Evolutionary conservation across 129 eudicot species (phyloP).

Genomic region (Helianthus tuberosus): DNA sequence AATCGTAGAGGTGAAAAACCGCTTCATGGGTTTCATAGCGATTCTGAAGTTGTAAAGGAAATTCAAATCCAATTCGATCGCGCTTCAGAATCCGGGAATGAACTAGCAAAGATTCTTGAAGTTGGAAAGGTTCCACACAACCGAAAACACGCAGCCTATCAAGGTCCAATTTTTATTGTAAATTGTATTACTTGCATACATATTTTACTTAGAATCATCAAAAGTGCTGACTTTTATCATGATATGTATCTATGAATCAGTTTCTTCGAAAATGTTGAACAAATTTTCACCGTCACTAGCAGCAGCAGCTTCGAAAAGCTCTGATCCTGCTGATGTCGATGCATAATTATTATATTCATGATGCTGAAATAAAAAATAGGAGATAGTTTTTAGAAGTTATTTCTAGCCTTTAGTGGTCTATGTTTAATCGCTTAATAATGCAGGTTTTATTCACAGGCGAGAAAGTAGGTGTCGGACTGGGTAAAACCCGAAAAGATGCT

Average conservation of each 20-base stretch:
- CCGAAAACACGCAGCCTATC: too few relatives aligned
- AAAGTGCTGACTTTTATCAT: too few relatives aligned
- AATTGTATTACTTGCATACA: too few relatives aligned
- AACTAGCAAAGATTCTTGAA: too few relatives aligned
- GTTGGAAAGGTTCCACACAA: too few relatives aligned
- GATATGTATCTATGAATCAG: conserved; percentile 47
- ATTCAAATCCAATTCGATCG: conserved; percentile 85
- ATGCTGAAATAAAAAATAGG: conserved; percentile 2
- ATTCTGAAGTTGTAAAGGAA: conserved; percentile 79
- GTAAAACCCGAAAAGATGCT: conserved; percentile 87
- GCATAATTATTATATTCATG: too few relatives aligned
- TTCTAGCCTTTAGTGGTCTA: background rate
- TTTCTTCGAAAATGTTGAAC: conserved; percentile 80
- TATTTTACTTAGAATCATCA: too few relatives aligned
- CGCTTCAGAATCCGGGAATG: too few relatives aligned
- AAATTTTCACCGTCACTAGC: conserved; percentile 61
- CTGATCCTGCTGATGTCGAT: conserved; percentile 31
- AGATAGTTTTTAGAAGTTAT: background rate
- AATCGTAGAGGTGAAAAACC: conserved; percentile 40
- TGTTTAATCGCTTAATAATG: conserved; percentile 24
- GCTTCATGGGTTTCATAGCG: conserved; percentile 52
- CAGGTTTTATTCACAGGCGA: conserved; percentile 84
- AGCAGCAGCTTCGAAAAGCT: conserved; percentile 35
- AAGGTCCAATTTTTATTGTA: too few relatives aligned
- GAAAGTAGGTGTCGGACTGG: conserved; percentile 78